Evolutionary conservation across 768 basidiomycete genomes (phyloP).

Genomic region (Amanita rubescens): DNA sequence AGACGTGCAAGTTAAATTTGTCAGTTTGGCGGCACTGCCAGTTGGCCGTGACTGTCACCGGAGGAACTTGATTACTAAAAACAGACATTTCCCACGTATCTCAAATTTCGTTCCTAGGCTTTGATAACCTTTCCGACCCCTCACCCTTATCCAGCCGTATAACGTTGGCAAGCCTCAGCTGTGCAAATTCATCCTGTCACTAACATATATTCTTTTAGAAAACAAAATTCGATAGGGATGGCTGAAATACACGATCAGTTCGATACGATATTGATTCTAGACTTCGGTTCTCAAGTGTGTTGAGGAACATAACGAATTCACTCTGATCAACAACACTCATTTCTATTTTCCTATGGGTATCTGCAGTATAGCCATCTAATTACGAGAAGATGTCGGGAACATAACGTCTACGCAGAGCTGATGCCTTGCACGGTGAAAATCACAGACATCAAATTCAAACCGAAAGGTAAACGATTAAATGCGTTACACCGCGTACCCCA

Average conservation of each 20-base stretch:
- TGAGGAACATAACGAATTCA: constrained; percentile 3
- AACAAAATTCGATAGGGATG: constrained; percentile 32
- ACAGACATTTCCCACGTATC: not conserved
- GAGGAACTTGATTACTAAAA: not conserved
- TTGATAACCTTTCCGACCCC: not conserved
- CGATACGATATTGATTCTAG: constrained; percentile 92
- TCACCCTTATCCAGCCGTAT: not conserved
- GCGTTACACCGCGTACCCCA: not conserved
- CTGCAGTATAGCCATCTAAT: constrained; percentile 93
- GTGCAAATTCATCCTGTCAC: not conserved
- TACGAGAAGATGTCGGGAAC: constrained; percentile 93
- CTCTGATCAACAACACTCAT: constrained; percentile 1
- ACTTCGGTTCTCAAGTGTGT: constrained; percentile 92
- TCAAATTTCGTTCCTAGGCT: not conserved
- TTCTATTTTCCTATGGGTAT: constrained; percentile 1
- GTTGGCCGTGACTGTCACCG: too few species aligned
- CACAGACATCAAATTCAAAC: constrained; percentile 83
- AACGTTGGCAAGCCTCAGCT: not conserved
- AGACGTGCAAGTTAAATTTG: too few species aligned
- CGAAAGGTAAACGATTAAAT: constrained; percentile 63
- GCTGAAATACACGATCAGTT: constrained; percentile 92
- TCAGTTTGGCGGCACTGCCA: too few species aligned
- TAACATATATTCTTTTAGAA: not conserved
- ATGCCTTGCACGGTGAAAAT: constrained; percentile 94
- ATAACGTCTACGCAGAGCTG: constrained; percentile 95